phyloP scores from a whole-genome alignment of 2,329 filamentous ascomycete genomes.

The Pseudopyricularia cyperi region DNA sequence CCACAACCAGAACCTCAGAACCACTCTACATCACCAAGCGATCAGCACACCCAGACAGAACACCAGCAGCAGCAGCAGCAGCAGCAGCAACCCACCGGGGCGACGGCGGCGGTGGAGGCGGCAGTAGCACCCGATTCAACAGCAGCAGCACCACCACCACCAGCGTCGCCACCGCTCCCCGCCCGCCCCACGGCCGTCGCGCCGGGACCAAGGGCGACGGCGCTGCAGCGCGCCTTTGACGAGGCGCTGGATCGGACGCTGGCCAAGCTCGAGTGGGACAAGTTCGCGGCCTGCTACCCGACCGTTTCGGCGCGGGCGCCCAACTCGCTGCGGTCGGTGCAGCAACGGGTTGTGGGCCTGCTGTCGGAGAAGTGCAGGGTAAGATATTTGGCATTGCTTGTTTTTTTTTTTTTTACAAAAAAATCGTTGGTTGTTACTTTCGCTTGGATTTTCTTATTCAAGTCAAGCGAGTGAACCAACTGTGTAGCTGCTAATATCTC shows the following conservation, averaged over 20 bases:
- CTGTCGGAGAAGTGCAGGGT: slow-evolving; percentile 40
- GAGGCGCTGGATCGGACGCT: slow-evolving; percentile 40
- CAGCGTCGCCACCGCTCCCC: slow-evolving; percentile 20
- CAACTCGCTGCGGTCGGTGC: slow-evolving; percentile 37
- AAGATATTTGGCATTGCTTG: slow-evolving; percentile 7
- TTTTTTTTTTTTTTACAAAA: background rate
- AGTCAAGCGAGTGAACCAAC: too few species aligned
- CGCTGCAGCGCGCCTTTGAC: slow-evolving; percentile 40
- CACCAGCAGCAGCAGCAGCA: background rate
- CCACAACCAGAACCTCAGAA: background rate
- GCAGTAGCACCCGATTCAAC: background rate
- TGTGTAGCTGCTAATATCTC: too few species aligned
- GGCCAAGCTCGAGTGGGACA: slow-evolving; percentile 39
- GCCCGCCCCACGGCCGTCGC: slow-evolving; percentile 26
- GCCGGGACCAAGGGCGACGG: slow-evolving; percentile 43
- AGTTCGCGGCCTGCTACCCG: slow-evolving; percentile 49
- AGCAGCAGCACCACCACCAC: slow-evolving; percentile 3
- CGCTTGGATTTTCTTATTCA: too few species aligned
- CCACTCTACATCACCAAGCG: background rate
- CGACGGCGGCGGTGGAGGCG: background rate
- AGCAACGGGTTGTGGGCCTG: slow-evolving; percentile 44
- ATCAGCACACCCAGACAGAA: too few species aligned
- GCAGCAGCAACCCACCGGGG: background rate
- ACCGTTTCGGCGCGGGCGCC: slow-evolving; percentile 40
- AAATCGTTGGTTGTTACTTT: too few species aligned